Evolutionary conservation across 305 asterid species (phyloP), one percentile per base, ranked within the genome.

Genomic region (Withania somnifera): DNA sequence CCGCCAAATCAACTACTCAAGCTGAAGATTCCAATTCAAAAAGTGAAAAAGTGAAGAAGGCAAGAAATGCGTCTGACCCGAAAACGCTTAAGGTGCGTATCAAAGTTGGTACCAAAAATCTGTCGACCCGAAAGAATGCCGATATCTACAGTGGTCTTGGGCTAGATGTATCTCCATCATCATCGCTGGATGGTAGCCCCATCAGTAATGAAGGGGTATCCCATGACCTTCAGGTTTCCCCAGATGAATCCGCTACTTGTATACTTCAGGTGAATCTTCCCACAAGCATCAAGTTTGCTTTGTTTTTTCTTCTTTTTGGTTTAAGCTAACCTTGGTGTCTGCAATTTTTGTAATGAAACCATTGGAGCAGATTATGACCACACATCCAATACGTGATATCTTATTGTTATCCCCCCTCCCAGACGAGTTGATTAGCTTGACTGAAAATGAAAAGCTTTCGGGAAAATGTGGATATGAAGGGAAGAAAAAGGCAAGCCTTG

Each of bases 121-220:
- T 93, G 87, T 84, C 88, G 81, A 84, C 96, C 85, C 92, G 80
- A 84, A 93, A 91, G 90, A 95, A 93, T 86, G 94, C 93, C 80
- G 97, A 97, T 63, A 89, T 97, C 88, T 97, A 95, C 84, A 89
- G 93, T 85, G 99, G 99, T 40, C 98, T 97, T 73, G 99, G 99
- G 63, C 98, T 97, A 47, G 95, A 89, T 77, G 95, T 88, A 80
- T 92, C 98, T 82, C 99, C 99, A 51, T 90, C 98, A 10, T 92
- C 98, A 20, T 93, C 99, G 3, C 85, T 91, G 87, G 96, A 93
- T 66, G 94, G 91, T 85, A 93, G 93, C 78, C 97, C 93, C 56
- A 36, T 88, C 56, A 84, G 90, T 79, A 88, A 92, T 87, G 93
- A 86, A 83, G 91, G 94, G 81, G 83, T 88, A 77, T 84, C 81